Conservation (phyloP, 352 stramenopile species). For the Pythium chondricola region DNA sequence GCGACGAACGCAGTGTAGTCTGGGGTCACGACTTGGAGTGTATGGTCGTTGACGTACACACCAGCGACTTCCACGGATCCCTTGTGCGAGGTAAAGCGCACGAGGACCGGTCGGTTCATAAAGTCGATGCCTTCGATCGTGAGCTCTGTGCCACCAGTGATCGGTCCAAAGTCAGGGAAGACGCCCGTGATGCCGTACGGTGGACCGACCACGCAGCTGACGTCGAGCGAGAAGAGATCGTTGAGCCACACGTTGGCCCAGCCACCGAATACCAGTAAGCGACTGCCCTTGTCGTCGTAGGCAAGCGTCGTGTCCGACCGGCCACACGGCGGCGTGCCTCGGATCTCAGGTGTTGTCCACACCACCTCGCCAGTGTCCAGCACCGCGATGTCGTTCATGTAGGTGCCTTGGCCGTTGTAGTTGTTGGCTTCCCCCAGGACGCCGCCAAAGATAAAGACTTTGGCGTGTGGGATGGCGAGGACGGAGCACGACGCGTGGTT, state of each 20-base stretch:
- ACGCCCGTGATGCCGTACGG: conserved; percentile 93
- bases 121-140: conserved; percentile 93
- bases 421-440: conserved; percentile 88
- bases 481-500: conserved; percentile 92
- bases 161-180: conserved; percentile 84
- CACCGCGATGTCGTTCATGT: conserved; percentile 88
- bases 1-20: conserved; percentile 88
- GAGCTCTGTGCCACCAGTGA: conserved; percentile 88
- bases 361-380: conserved; percentile 90
- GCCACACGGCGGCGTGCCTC: conserved; percentile 76
- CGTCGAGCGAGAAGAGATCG: conserved; percentile 89
- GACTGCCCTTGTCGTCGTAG: conserved; percentile 90
- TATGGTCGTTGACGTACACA: conserved; percentile 86
- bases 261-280: conserved; percentile 92
- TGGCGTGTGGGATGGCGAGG: conserved; percentile 92
- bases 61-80: conserved; percentile 87
- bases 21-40: conserved; percentile 82
- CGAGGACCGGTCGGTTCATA: conserved; percentile 53
- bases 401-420: conserved; percentile 78
- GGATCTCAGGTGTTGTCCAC: conserved; percentile 81
- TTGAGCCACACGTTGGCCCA: conserved; percentile 94
- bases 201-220: conserved; percentile 92
- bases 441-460: conserved; percentile 96
- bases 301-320: conserved; percentile 91
- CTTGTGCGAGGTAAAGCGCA: conserved; percentile 90